phyloP scores from a whole-genome alignment of 495 filamentous ascomycete species.

The Paragyromitra xinjiangensis region DNA sequence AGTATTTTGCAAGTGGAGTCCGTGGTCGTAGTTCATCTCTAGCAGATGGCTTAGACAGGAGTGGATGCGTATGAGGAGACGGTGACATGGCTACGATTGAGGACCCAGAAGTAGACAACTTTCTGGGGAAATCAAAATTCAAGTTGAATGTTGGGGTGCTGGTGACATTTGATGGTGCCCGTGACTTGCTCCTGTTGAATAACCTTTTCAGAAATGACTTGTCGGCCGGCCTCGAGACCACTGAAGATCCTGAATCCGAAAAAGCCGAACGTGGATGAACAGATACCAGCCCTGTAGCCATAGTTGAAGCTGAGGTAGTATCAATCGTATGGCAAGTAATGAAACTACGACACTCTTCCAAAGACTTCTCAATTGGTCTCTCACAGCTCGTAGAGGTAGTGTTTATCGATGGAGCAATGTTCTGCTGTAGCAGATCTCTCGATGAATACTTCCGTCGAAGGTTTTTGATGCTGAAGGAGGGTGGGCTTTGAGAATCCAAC shows the following conservation, averaged over 20 bases:
- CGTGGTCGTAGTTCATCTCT: slow-evolving; percentile 53
- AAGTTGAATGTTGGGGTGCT: slow-evolving; percentile 11
- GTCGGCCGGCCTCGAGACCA: slow-evolving; percentile 29
- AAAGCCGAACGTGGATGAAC: slow-evolving; percentile 47
- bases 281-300: slow-evolving; percentile 38
- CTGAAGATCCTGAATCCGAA: slow-evolving; percentile 39
- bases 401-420: neutral
- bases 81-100: slow-evolving; percentile 40
- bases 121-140: slow-evolving; percentile 29
- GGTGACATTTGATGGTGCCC: slow-evolving; percentile 16
- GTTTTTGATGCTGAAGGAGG: slow-evolving; percentile 39
- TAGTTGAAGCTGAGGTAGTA: slow-evolving; percentile 15
- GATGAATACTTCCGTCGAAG: slow-evolving; percentile 28
- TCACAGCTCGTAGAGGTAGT: slow-evolving; percentile 13
- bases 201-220: slow-evolving; percentile 53
- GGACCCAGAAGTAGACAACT: slow-evolving; percentile 21
- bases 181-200: slow-evolving; percentile 48
- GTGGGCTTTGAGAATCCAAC: slow-evolving; percentile 36
- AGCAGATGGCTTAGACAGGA: slow-evolving; percentile 55
- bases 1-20: slow-evolving; percentile 46
- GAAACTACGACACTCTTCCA: slow-evolving; percentile 21
- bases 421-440: neutral
- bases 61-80: slow-evolving; percentile 55
- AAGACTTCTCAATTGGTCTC: neutral
- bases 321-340: neutral